These are phyloP conservation scores for Pisolithus tinctorius DNA, from an alignment of 768 basidiomycete genomes.

Conservation along the genomic window DNA sequence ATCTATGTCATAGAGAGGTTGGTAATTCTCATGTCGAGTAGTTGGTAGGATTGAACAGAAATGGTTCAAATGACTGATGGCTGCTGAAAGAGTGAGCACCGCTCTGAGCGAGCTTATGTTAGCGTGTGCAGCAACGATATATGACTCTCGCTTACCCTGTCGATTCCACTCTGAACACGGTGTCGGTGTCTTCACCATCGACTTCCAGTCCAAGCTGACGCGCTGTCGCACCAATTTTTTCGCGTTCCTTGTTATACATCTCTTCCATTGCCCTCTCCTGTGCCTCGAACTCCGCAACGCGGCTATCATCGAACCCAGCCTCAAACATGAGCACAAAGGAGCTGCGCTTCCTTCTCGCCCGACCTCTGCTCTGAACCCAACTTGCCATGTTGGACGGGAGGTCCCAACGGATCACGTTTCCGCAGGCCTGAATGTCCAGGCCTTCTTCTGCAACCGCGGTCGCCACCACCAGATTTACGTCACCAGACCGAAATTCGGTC, in stretches of 20 bases:
- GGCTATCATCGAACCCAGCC: constrained; percentile 31
- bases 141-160: constrained; percentile 49
- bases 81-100: constrained; percentile 61
- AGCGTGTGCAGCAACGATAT: not conserved
- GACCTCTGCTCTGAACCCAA: constrained; percentile 79
- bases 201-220: constrained; percentile 18
- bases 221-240: constrained; percentile 6
- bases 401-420: constrained; percentile 80
- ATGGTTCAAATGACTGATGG: constrained; percentile 62
- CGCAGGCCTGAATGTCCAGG: constrained; percentile 76
- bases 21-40: constrained; percentile 40
- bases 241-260: constrained; percentile 43
- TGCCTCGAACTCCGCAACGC: constrained; percentile 48
- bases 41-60: constrained; percentile 68
- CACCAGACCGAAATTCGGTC: constrained; percentile 57
- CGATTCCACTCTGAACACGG: constrained; percentile 43
- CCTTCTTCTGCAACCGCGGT: constrained; percentile 86
- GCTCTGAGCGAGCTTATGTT: constrained; percentile 39
- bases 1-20: constrained; percentile 58
- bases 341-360: constrained; percentile 62
- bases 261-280: constrained; percentile 57
- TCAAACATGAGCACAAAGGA: constrained; percentile 72
- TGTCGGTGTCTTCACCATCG: constrained; percentile 28
- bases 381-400: constrained; percentile 67
- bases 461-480: constrained; percentile 65